Conservation (phyloP, 139 green algal genomes). For the Diplosphaera chodatii region DNA sequence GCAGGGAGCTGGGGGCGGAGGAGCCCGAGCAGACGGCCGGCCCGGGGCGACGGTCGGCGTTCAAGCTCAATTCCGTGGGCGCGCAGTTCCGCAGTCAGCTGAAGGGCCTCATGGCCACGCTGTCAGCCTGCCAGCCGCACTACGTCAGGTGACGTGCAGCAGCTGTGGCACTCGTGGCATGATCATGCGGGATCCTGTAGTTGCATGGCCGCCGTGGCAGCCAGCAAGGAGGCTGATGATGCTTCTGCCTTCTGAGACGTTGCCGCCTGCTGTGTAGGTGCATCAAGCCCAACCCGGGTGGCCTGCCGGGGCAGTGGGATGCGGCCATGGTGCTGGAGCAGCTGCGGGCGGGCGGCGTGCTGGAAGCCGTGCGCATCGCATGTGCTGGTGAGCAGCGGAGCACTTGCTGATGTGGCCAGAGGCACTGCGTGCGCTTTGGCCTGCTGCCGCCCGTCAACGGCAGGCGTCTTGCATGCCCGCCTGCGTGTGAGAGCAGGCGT, state of each 20-base stretch:
- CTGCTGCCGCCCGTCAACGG: no score
- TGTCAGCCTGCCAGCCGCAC: conserved; percentile 55
- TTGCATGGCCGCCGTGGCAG: no score
- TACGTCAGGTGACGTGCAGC: conserved; percentile 67
- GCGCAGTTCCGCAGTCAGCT: conserved; percentile 74
- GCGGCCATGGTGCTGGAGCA: conserved; percentile 81
- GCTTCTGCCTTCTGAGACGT: background rate
- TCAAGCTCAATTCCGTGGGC: conserved; percentile 58
- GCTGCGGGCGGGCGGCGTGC: conserved; percentile 90
- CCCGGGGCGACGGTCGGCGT: conserved; percentile 9
- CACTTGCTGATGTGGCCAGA: no score
- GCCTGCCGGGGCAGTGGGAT: conserved; percentile 60
- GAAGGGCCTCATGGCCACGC: conserved; percentile 59
- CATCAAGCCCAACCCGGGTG: conserved; percentile 91
- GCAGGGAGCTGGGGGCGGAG: conserved; percentile 37
- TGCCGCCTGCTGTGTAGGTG: conserved; percentile 20
- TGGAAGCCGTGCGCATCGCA: conserved; percentile 92
- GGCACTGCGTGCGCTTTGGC: no score
- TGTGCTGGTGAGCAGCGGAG: conserved; percentile 48
- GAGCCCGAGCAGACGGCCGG: conserved; percentile 7
- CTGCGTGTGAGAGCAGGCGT: no score
- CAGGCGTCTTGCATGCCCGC: no score
- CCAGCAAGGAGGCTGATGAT: background rate
- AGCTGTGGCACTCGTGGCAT: no score
- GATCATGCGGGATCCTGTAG: no score